phyloP scores from a whole-genome alignment of 306 rosid species.

The Cyclanthera cordifolia region DNA sequence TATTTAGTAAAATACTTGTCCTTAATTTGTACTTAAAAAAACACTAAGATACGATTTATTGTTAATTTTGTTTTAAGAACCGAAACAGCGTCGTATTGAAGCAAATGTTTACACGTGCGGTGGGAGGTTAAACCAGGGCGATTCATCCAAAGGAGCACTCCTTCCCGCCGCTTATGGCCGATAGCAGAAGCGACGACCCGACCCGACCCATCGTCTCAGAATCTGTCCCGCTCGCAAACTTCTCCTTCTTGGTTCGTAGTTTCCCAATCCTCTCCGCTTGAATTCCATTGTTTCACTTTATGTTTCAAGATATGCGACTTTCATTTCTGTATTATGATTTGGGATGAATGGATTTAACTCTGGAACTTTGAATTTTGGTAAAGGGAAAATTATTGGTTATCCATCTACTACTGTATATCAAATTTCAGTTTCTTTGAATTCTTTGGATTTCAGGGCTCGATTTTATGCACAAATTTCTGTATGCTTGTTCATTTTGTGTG shows the following conservation, averaged over 20 bases:
- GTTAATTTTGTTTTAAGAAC: background rate
- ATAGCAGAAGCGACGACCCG: background rate
- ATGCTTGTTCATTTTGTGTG: background rate
- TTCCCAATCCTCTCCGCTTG: background rate
- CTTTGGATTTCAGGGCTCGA: background rate
- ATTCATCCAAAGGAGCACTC: background rate
- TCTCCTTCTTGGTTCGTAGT: background rate
- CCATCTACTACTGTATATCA: background rate
- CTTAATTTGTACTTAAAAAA: no score
- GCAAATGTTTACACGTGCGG: background rate
- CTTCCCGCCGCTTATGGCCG: slow-evolving; percentile 12
- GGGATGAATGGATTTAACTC: background rate
- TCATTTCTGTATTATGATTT: background rate
- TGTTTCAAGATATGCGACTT: no score
- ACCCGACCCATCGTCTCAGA: background rate
- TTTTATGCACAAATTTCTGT: background rate
- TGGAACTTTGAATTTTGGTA: background rate
- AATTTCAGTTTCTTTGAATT: background rate
- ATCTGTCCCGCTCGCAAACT: background rate
- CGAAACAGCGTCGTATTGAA: background rate
- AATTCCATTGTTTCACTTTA: background rate
- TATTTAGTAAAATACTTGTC: no score
- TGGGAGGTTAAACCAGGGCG: background rate
- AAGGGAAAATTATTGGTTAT: background rate
- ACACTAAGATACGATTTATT: background rate